Evolutionary conservation across 2,329 filamentous ascomycete species (phyloP).

Genomic region (Blastomyces gilchristii): DNA sequence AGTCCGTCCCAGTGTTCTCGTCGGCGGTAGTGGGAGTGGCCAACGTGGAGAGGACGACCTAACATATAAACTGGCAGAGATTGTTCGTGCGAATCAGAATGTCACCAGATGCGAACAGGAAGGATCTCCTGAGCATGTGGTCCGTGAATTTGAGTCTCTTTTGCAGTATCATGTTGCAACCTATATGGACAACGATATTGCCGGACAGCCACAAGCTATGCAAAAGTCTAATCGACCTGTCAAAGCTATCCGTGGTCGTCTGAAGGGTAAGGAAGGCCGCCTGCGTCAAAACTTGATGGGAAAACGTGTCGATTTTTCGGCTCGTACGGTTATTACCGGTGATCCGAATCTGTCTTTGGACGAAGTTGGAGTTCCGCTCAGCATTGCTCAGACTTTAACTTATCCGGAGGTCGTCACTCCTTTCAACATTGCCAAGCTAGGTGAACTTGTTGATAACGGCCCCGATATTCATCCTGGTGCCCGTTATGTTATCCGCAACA

Average conservation of each 20-base stretch:
- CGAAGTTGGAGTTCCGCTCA: slow-evolving; percentile 91
- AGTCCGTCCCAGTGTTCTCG: slow-evolving; percentile 91
- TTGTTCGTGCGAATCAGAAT: slow-evolving; percentile 93
- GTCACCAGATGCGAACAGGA: slow-evolving; percentile 84
- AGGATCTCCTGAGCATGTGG: slow-evolving; percentile 83
- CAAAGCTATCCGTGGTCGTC: slow-evolving; percentile 88
- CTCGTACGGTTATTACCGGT: slow-evolving; percentile 98
- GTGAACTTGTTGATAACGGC: slow-evolving; percentile 80
- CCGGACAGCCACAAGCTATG: slow-evolving; percentile 82
- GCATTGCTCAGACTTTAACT: slow-evolving; percentile 83
- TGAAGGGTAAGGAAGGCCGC: slow-evolving; percentile 98
- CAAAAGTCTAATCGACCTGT: slow-evolving; percentile 96
- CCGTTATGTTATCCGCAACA: slow-evolving; percentile 88
- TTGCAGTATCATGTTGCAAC: slow-evolving; percentile 97
- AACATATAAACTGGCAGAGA: slow-evolving; percentile 97
- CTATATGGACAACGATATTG: slow-evolving; percentile 99
- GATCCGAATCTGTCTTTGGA: slow-evolving; percentile 94
- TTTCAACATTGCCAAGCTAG: slow-evolving; percentile 92
- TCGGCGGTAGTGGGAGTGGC: slow-evolving; percentile 86
- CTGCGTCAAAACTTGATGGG: slow-evolving; percentile 98
- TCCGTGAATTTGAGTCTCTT: slow-evolving; percentile 79
- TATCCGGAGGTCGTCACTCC: slow-evolving; percentile 96
- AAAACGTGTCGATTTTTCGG: slow-evolving; percentile 98
- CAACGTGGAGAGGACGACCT: slow-evolving; percentile 96
- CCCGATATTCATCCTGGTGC: slow-evolving; percentile 93